phyloP scores from a whole-genome alignment of 1,284 basidiomycete genomes.

The Peniophora sp. region DNA sequence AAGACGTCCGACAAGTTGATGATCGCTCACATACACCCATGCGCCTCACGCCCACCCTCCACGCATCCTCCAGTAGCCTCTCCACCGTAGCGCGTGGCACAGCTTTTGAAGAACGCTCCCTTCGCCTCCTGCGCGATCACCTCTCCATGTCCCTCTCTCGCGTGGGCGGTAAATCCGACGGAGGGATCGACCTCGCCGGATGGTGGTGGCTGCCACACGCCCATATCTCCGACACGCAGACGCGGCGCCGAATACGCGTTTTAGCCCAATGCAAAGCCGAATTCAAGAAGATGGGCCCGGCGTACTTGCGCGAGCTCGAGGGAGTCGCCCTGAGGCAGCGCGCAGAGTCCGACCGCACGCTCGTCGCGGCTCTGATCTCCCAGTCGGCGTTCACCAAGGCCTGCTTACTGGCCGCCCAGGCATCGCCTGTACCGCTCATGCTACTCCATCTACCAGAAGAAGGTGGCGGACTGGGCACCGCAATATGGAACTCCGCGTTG shows the following conservation, averaged over 20 bases:
- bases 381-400: constrained; percentile 68
- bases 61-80: constrained; percentile 8
- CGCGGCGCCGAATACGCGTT: constrained; percentile 54
- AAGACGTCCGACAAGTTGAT: no score
- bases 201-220: constrained; percentile 80
- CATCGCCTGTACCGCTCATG: constrained; percentile 68
- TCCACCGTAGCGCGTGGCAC: constrained; percentile 55
- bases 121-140: constrained; percentile 48
- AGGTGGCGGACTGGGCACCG: constrained; percentile 29
- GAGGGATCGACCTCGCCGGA: constrained; percentile 83
- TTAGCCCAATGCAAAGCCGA: constrained; percentile 89
- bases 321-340: constrained; percentile 59
- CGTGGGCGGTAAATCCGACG: constrained; percentile 78
- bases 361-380: constrained; percentile 69
- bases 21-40: neutral
- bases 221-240: neutral
- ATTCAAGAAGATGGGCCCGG: constrained; percentile 69
- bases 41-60: neutral
- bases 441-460: constrained; percentile 60
- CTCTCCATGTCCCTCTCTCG: constrained; percentile 74
- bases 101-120: constrained; percentile 70
- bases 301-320: constrained; percentile 81
- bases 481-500: constrained; percentile 62
- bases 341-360: constrained; percentile 1
- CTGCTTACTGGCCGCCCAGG: constrained; percentile 58